phyloP scores from a whole-genome alignment of 2,329 filamentous ascomycete genomes.

The Tolypocladium guangdongense region DNA sequence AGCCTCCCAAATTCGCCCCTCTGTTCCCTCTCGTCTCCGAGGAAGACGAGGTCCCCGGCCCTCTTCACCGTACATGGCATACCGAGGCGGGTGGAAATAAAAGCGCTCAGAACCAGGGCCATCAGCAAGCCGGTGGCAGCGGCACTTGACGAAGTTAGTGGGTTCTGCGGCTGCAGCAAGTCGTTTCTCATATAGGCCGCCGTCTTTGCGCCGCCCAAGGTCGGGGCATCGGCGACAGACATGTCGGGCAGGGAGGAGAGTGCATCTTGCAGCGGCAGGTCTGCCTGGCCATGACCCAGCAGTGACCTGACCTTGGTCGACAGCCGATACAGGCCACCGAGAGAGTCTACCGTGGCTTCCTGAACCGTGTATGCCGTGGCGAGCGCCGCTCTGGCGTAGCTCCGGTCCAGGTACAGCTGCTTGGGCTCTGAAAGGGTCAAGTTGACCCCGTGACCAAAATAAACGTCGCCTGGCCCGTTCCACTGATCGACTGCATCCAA shows the following conservation, averaged over 20 bases:
- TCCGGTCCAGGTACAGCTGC: slow-evolving; percentile 46
- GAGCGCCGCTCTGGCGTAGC: slow-evolving; percentile 57
- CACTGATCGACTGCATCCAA: slow-evolving; percentile 56
- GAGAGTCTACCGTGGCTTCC: slow-evolving; percentile 43
- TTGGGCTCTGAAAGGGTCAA: slow-evolving; percentile 49
- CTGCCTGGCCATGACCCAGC: slow-evolving; percentile 47
- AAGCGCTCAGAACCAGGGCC: slow-evolving; percentile 51
- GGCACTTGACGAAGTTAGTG: slow-evolving; percentile 50
- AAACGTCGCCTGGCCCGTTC: slow-evolving; percentile 61
- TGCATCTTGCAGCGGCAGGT: slow-evolving; percentile 38
- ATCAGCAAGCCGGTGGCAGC: slow-evolving; percentile 49
- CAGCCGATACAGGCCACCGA: slow-evolving; percentile 50
- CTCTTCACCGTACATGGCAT: slow-evolving; percentile 38
- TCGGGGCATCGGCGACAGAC: slow-evolving; percentile 18
- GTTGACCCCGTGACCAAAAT: slow-evolving; percentile 49
- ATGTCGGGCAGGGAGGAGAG: slow-evolving; percentile 30
- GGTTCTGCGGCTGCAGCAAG: slow-evolving; percentile 49
- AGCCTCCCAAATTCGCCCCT: slow-evolving; percentile 45
- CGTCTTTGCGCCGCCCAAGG: slow-evolving; percentile 13
- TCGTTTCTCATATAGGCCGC: slow-evolving; percentile 24
- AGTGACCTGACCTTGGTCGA: slow-evolving; percentile 43
- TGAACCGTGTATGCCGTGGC: slow-evolving; percentile 58
- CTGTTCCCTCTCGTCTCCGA: slow-evolving; percentile 55
- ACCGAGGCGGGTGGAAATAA: slow-evolving; percentile 40
- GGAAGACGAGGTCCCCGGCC: slow-evolving; percentile 52